These are phyloP conservation scores for Cutaneotrichosporon cavernicola DNA, from an alignment of 1,284 basidiomycete species.

Conservation along the genomic window DNA sequence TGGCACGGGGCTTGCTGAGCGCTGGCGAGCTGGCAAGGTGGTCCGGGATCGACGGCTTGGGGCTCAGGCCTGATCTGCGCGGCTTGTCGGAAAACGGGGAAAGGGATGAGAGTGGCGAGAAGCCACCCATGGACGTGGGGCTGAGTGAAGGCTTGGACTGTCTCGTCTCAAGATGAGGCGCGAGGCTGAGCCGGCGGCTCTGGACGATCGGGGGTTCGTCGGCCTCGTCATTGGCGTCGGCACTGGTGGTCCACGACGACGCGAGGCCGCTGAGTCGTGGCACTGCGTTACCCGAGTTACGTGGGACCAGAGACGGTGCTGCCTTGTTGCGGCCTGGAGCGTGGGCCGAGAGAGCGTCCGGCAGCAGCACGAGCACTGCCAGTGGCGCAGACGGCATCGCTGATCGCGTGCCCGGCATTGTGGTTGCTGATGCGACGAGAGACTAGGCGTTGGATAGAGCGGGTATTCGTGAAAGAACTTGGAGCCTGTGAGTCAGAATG, in stretches of 20 bases:
- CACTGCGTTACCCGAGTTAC: neutral
- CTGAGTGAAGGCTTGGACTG: conserved; percentile 17
- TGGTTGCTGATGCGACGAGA: conserved; percentile 2
- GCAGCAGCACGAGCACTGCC: conserved; percentile 39
- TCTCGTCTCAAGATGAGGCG: conserved; percentile 39
- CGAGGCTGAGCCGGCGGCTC: conserved; percentile 42
- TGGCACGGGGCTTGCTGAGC: conserved; percentile 25
- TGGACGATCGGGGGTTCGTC: conserved; percentile 19
- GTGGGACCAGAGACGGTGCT: conserved; percentile 2
- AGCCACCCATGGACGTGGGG: conserved; percentile 1
- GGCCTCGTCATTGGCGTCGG: conserved; percentile 3
- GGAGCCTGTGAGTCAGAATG: neutral
- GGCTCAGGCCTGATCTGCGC: neutral
- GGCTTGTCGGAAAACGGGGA: neutral
- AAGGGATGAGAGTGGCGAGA: neutral
- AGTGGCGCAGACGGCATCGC: conserved; percentile 22
- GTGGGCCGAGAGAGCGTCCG: conserved; percentile 27
- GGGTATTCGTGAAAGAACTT: neutral
- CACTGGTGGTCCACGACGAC: conserved; percentile 2
- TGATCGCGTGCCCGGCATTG: neutral
- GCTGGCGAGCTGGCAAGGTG: conserved; percentile 4
- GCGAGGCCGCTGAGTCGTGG: conserved; percentile 11
- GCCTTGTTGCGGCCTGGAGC: neutral
- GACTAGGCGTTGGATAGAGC: neutral
- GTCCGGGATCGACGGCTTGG: conserved; percentile 3